phyloP scores from a whole-genome alignment of 352 stramenopile genomes.

The Thraustotheca clavata region DNA sequence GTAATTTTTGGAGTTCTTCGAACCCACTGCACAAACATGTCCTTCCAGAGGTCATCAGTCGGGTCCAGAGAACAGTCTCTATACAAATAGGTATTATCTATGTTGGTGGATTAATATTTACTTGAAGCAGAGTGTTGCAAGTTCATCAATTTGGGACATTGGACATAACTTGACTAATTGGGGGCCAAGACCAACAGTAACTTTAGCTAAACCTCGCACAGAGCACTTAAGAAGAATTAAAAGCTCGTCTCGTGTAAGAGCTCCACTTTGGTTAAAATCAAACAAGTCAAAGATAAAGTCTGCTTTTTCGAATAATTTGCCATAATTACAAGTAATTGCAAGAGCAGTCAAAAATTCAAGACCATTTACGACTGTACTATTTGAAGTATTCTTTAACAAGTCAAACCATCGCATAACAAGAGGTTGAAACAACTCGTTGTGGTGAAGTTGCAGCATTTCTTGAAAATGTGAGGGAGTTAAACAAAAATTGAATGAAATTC shows the following conservation, averaged over 20 bases:
- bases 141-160: conserved; percentile 47
- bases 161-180: conserved; percentile 43
- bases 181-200: conserved; percentile 49
- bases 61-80: conserved; percentile 50
- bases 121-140: conserved; percentile 54
- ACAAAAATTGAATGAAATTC: conserved; percentile 70
- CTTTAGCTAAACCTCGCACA: conserved; percentile 53
- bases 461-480: conserved; percentile 52
- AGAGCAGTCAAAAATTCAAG: conserved; percentile 59
- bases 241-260: conserved; percentile 68
- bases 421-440: conserved; percentile 45
- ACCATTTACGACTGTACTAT: conserved; percentile 52
- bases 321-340: conserved; percentile 38
- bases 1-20: conserved; percentile 66
- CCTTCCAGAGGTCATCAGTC: conserved; percentile 48
- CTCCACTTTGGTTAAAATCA: conserved; percentile 56
- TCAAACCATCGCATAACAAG: conserved; percentile 53
- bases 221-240: conserved; percentile 65
- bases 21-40: conserved; percentile 48
- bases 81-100: not conserved
- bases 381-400: conserved; percentile 55
- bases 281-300: conserved; percentile 62
- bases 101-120: not conserved
- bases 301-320: conserved; percentile 49
- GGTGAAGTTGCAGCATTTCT: conserved; percentile 48